A percentile compares a stretch with the other conserved stretches of the same genome.
Evolutionary conservation across 2,329 filamentous ascomycete species (phyloP).

Genomic region (Microsporum canis): DNA sequence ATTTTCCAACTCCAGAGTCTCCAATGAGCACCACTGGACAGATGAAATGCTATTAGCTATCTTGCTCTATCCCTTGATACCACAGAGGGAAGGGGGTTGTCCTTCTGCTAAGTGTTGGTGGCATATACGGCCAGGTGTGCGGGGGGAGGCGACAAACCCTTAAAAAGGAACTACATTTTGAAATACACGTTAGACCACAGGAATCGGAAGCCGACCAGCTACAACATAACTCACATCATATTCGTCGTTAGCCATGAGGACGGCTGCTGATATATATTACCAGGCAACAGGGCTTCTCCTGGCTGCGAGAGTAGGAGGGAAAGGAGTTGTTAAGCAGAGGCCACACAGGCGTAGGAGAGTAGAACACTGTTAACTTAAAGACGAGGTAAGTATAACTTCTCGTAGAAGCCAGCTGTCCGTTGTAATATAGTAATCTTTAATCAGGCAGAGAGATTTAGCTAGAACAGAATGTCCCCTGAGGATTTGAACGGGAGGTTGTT

Average conservation of each 20-base stretch:
- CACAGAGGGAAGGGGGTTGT: background rate
- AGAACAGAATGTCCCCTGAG: background rate
- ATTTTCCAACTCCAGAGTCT: constrained; percentile 99
- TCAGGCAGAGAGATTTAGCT: background rate
- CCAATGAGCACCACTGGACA: constrained; percentile 85
- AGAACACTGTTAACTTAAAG: background rate
- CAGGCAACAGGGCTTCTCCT: background rate
- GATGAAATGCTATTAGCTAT: constrained; percentile 5
- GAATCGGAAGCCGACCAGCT: constrained; percentile 20
- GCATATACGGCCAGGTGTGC: background rate
- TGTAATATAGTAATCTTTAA: background rate
- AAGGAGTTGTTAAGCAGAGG: background rate
- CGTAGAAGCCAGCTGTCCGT: background rate
- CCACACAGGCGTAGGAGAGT: background rate
- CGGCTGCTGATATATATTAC: constrained; percentile 9
- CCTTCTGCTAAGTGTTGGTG: background rate
- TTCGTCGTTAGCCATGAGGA: constrained; percentile 94
- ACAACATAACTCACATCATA: constrained; percentile 72
- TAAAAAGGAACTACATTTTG: constrained; percentile 82
- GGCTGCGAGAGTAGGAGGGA: background rate
- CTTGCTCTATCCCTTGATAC: background rate
- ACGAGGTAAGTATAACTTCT: background rate
- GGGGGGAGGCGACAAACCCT: constrained; percentile 50
- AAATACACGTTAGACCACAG: background rate
- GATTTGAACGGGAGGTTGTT: background rate